Conservation (phyloP, 2,329 filamentous ascomycete species). For the Fusarium zealandicum region DNA sequence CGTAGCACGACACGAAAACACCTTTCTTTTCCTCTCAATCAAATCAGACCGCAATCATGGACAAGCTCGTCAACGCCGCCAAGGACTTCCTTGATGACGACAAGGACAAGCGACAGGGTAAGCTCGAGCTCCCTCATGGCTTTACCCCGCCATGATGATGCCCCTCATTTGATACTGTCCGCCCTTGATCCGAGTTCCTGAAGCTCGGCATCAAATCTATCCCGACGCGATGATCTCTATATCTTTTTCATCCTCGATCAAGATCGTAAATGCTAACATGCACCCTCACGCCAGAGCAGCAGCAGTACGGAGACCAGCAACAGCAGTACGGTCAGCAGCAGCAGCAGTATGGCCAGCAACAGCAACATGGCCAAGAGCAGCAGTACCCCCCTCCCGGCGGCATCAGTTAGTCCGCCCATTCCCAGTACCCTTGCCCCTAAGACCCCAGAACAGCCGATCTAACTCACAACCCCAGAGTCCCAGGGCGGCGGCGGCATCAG, state of each 20-base stretch:
- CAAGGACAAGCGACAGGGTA: slow-evolving; percentile 41
- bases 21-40: background rate
- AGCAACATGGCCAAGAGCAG: slow-evolving; percentile 18
- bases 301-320: slow-evolving; percentile 2
- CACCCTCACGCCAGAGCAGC: slow-evolving; percentile 7
- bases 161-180: slow-evolving; percentile 10
- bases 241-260: background rate
- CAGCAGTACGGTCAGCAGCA: slow-evolving; percentile 19
- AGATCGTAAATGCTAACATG: slow-evolving; percentile 3
- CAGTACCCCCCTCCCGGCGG: slow-evolving; percentile 34
- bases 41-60: slow-evolving; percentile 42
- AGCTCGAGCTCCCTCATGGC: slow-evolving; percentile 9
- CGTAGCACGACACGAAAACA: background rate
- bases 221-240: background rate
- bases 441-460: background rate
- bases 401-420: slow-evolving; percentile 40
- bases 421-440: background rate
- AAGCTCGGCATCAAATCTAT: background rate
- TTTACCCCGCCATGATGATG: slow-evolving; percentile 35
- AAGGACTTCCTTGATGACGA: slow-evolving; percentile 48
- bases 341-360: slow-evolving; percentile 17
- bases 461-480: slow-evolving; percentile 39
- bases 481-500: slow-evolving; percentile 47
- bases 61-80: slow-evolving; percentile 49
- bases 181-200: background rate